A percentile compares a stretch with the other conserved stretches of the same genome.
Conservation (phyloP, 1,284 basidiomycete genomes). For the Omphalotus olearius region DNA sequence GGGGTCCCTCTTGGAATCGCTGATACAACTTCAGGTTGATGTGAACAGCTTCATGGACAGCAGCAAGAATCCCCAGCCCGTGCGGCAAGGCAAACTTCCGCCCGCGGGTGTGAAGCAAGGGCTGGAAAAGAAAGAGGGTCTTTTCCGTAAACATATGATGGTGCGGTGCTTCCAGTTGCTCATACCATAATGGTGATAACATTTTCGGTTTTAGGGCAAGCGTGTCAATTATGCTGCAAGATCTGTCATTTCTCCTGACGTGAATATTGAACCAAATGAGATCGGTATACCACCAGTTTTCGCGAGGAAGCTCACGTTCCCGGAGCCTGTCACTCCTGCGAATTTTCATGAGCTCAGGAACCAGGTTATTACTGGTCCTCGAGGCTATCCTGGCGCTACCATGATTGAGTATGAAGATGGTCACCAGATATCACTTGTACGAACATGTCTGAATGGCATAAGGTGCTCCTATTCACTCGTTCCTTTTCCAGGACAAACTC, state of each 20-base stretch:
- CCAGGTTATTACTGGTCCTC: constrained; percentile 90
- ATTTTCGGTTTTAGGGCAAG: constrained; percentile 73
- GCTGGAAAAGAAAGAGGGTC: constrained; percentile 97
- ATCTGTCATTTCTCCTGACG: constrained; percentile 98
- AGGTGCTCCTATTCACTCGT: not conserved
- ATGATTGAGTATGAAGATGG: constrained; percentile 97
- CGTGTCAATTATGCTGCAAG: constrained; percentile 99
- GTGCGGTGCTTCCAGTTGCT: constrained; percentile 35
- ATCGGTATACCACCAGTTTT: constrained; percentile 99
- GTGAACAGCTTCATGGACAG: constrained; percentile 99
- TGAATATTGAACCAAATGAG: constrained; percentile 99
- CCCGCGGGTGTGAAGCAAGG: constrained; percentile 95
- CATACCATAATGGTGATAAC: constrained; percentile 6
- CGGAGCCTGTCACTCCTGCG: constrained; percentile 91
- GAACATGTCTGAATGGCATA: constrained; percentile 17
- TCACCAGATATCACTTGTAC: constrained; percentile 74
- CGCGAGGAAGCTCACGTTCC: constrained; percentile 94
- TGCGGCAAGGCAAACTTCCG: constrained; percentile 89
- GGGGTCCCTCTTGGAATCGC: constrained; percentile 70
- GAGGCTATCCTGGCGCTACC: constrained; percentile 88
- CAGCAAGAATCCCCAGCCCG: constrained; percentile 87
- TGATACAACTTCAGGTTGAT: constrained; percentile 90
- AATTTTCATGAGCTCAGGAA: constrained; percentile 91
- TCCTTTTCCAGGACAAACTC: constrained; percentile 69
- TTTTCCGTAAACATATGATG: constrained; percentile 99